These are phyloP conservation scores for Sanguinoderma infundibulare DNA, from an alignment of 1,284 basidiomycete genomes.

Conservation along the genomic window DNA sequence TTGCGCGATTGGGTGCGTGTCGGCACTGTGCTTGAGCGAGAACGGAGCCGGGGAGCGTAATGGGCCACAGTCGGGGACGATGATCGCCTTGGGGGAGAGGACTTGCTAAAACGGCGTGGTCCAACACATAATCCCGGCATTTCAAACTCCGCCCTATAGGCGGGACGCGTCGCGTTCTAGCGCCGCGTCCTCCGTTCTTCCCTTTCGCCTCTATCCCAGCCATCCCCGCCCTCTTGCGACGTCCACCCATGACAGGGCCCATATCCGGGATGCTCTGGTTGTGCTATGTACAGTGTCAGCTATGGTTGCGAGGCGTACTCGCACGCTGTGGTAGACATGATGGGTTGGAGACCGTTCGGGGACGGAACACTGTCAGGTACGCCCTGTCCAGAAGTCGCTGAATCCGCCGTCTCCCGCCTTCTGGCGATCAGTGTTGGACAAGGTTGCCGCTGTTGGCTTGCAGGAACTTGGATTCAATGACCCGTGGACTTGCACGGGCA, in stretches of 20 bases:
- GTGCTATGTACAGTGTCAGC: neutral
- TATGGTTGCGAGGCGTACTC: neutral
- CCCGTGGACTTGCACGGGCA: no score
- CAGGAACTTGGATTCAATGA: neutral
- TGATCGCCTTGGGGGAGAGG: constrained; percentile 21
- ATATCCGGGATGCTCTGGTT: neutral
- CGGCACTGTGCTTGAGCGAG: neutral
- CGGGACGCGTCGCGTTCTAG: constrained; percentile 19
- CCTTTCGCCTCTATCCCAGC: neutral
- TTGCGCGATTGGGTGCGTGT: neutral
- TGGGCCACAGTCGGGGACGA: constrained; percentile 4
- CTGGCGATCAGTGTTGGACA: neutral
- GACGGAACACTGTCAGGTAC: neutral
- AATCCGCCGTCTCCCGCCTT: neutral
- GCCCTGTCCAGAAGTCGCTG: neutral
- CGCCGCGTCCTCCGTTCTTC: constrained; percentile 19
- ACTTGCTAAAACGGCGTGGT: constrained; percentile 25
- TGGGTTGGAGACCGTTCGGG: neutral
- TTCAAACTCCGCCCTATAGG: constrained; percentile 25
- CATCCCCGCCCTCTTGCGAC: neutral
- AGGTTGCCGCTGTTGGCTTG: neutral
- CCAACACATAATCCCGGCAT: constrained; percentile 22
- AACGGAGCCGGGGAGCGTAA: constrained; percentile 1
- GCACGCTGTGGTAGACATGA: neutral
- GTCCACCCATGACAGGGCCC: neutral